Evolutionary conservation across 345 rosid species (phyloP).

Genomic region (Populus alba): DNA sequence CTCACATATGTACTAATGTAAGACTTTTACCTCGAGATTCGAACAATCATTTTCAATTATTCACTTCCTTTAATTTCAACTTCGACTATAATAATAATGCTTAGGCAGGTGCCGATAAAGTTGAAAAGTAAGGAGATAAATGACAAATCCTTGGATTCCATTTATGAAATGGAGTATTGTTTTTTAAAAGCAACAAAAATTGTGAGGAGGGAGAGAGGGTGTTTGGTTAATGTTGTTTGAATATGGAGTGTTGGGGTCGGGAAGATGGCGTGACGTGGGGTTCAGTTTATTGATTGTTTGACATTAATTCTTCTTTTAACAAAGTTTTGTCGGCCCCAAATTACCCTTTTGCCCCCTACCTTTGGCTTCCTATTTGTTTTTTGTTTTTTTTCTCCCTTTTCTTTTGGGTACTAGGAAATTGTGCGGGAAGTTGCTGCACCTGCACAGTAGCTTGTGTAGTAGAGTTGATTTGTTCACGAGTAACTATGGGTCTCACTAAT

Average conservation of each 20-base stretch:
- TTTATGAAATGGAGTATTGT: not conserved
- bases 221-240: constrained; percentile 1
- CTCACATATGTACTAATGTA: not conserved
- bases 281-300: constrained; percentile 16
- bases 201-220: not conserved
- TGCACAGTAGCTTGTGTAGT: not conserved
- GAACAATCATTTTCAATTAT: not conserved
- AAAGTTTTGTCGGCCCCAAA: constrained; percentile 18
- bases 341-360: constrained; percentile 15
- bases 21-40: constrained; percentile 4
- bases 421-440: not conserved
- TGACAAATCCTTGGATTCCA: constrained; percentile 16
- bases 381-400: not conserved
- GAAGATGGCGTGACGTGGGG: constrained; percentile 30
- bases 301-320: constrained; percentile 16
- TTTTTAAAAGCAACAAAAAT: not conserved
- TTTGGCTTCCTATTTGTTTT: not conserved
- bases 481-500: not conserved
- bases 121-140: not conserved
- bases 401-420: too few relatives aligned
- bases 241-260: constrained; percentile 1
- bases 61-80: not conserved
- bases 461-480: not conserved
- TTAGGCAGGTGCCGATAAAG: not conserved
- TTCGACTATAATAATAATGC: not conserved